These are phyloP conservation scores for Leccinum subtestaceum DNA, from an alignment of 768 basidiomycete species.

Conservation along the genomic window DNA sequence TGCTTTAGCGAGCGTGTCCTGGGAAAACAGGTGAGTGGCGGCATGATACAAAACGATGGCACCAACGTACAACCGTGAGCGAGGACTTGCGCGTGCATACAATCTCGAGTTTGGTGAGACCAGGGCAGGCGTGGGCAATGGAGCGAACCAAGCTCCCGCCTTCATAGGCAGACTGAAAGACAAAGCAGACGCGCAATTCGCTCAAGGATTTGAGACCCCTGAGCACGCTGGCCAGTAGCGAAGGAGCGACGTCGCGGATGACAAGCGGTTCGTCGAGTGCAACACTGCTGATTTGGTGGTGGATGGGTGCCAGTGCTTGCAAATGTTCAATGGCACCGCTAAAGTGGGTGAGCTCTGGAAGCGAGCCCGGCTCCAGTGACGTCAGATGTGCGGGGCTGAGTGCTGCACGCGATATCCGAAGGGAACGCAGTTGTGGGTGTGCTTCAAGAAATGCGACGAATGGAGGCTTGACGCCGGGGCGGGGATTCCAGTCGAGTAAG, in stretches of 20 bases:
- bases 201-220: constrained; percentile 52
- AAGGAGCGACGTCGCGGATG: constrained; percentile 64
- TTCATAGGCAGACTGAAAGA: constrained; percentile 72
- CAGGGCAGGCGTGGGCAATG: constrained; percentile 63
- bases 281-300: constrained; percentile 50
- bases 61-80: constrained; percentile 58
- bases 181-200: constrained; percentile 62
- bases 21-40: background rate
- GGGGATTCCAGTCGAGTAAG: constrained; percentile 51
- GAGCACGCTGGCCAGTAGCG: constrained; percentile 59
- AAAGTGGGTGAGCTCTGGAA: constrained; percentile 55
- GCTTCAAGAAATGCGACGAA: constrained; percentile 69
- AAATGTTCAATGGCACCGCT: constrained; percentile 67
- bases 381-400: constrained; percentile 53
- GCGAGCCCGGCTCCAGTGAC: constrained; percentile 43
- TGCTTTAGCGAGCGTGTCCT: constrained; percentile 51
- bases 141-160: constrained; percentile 67
- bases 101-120: constrained; percentile 59
- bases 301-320: constrained; percentile 52
- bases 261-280: constrained; percentile 64
- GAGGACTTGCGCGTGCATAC: constrained; percentile 68
- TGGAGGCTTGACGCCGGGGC: constrained; percentile 47
- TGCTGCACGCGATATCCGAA: constrained; percentile 51
- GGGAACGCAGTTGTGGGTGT: constrained; percentile 51
- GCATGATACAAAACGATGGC: background rate